Evolutionary conservation across 2,329 filamentous ascomycete species (phyloP).

Genomic region (Rhinocladiella similis): DNA sequence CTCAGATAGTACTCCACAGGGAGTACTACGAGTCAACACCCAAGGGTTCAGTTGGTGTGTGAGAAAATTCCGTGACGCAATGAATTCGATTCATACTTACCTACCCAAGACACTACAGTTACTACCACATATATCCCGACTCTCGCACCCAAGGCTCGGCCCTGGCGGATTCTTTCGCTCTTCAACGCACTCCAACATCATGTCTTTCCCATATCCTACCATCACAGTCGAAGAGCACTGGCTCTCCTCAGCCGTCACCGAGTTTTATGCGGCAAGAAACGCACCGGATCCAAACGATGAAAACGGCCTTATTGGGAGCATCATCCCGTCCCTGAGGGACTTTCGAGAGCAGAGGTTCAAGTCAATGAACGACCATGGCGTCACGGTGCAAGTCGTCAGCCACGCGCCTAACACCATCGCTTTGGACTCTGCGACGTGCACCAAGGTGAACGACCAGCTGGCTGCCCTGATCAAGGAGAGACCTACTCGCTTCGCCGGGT

Average conservation of each 20-base stretch:
- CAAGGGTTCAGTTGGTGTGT: too few species aligned
- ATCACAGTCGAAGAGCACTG: neutral
- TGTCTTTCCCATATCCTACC: neutral
- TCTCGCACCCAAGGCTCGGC: too few species aligned
- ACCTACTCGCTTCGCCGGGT: slow-evolving; percentile 41
- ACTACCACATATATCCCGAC: too few species aligned
- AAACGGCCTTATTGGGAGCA: slow-evolving; percentile 1
- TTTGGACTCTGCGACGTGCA: slow-evolving; percentile 11
- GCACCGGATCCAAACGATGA: slow-evolving; percentile 3
- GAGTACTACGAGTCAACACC: too few species aligned
- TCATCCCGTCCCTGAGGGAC: slow-evolving; percentile 7
- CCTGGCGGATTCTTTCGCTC: too few species aligned
- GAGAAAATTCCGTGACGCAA: too few species aligned
- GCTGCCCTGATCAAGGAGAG: slow-evolving; percentile 10
- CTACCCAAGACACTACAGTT: too few species aligned
- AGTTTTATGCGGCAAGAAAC: slow-evolving; percentile 7
- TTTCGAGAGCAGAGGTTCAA: slow-evolving; percentile 9
- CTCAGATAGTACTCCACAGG: too few species aligned
- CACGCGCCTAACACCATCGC: slow-evolving; percentile 13
- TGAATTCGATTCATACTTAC: too few species aligned
- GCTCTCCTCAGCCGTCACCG: slow-evolving; percentile 1
- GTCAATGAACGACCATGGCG: slow-evolving; percentile 24
- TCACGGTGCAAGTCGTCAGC: slow-evolving; percentile 23
- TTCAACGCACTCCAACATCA: neutral
- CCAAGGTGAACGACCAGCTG: slow-evolving; percentile 13